These are phyloP conservation scores for Digitaria exilis DNA, from an alignment of 202 grass and related monocot genomes.

Conservation along the genomic window DNA sequence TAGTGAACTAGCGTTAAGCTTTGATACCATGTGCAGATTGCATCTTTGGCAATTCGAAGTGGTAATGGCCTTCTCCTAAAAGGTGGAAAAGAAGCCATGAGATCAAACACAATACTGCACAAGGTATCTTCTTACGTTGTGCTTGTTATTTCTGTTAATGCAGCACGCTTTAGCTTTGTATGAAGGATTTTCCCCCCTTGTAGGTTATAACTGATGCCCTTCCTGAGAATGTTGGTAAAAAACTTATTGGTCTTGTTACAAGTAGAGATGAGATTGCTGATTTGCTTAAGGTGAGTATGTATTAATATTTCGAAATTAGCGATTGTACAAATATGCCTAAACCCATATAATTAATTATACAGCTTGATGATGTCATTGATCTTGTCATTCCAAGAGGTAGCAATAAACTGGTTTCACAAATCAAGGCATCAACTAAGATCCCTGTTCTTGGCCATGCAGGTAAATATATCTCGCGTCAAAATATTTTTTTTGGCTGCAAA, in stretches of 20 bases:
- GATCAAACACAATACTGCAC: slow-evolving; percentile 90
- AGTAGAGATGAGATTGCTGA: slow-evolving; percentile 94
- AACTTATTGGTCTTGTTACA: slow-evolving; percentile 91
- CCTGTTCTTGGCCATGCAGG: slow-evolving; percentile 97
- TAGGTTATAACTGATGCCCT: slow-evolving; percentile 90
- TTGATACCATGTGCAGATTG: slow-evolving; percentile 60
- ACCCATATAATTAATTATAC: slow-evolving; percentile 44
- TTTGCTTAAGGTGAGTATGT: slow-evolving; percentile 76
- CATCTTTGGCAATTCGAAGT: slow-evolving; percentile 91
- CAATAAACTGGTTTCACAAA: slow-evolving; percentile 95
- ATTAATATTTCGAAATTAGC: background rate
- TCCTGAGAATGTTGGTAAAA: slow-evolving; percentile 72
- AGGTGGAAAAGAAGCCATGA: slow-evolving; percentile 97
- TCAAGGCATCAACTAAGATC: slow-evolving; percentile 95
- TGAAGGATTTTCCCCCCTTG: slow-evolving; percentile 13
- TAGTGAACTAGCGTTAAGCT: slow-evolving; percentile 15
- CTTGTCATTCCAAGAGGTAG: slow-evolving; percentile 99
- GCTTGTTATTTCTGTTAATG: background rate
- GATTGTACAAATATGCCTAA: slow-evolving; percentile 29
- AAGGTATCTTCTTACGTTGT: slow-evolving; percentile 64
- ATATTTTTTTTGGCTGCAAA: slow-evolving; percentile 11
- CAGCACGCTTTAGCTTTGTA: slow-evolving; percentile 15
- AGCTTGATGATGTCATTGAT: slow-evolving; percentile 99
- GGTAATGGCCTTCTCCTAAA: slow-evolving; percentile 96
- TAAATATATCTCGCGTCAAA: slow-evolving; percentile 40